Conservation (phyloP, 1,284 basidiomycete genomes). For the Ceratobasidium sp. region DNA sequence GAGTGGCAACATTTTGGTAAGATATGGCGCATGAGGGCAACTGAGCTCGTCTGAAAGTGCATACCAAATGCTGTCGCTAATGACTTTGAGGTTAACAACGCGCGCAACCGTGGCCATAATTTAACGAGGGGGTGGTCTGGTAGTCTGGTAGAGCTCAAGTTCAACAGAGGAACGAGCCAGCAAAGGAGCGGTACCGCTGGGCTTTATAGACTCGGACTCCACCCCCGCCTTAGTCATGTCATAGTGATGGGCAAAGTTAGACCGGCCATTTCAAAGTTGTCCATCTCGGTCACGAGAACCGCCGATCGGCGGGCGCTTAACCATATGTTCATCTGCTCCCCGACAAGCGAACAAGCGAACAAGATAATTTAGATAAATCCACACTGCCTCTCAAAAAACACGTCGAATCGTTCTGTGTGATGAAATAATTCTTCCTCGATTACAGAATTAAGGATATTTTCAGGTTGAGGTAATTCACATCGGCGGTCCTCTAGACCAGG, state of each 20-base stretch:
- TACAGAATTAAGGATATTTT: no score
- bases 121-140: not conserved
- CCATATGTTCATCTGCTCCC: no score
- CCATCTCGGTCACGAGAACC: no score
- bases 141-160: not conserved
- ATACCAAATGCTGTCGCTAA: conserved; percentile 40
- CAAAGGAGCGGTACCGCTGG: not conserved
- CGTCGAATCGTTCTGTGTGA: no score
- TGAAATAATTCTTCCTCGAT: no score
- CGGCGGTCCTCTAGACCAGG: no score
- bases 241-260: not conserved
- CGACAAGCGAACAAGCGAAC: no score
- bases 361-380: no score
- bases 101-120: conserved; percentile 22
- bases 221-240: conserved; percentile 27
- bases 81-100: conserved; percentile 31
- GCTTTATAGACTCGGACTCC: conserved; percentile 30
- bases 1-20: not conserved
- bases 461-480: no score
- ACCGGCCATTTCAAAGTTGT: not conserved
- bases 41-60: not conserved
- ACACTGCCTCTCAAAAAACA: no score
- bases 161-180: not conserved
- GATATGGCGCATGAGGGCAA: not conserved
- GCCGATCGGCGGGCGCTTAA: no score